phyloP scores from a whole-genome alignment of 2,329 filamentous ascomycete species.

The Fusarium sacchari region DNA sequence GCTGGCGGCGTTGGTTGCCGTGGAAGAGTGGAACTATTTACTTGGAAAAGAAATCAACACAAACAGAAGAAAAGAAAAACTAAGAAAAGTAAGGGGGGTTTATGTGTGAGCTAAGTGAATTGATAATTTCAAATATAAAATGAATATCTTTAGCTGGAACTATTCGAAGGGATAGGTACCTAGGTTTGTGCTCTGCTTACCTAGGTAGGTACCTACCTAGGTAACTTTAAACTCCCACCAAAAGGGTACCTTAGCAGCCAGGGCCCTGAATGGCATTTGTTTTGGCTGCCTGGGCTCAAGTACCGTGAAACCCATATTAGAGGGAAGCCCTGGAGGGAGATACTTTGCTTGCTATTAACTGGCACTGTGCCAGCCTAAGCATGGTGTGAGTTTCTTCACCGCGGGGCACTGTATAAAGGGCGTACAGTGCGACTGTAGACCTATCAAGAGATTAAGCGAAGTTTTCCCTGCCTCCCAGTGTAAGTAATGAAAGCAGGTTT shows the following conservation, averaged over 20 bases:
- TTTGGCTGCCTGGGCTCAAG: not conserved
- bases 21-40: constrained; percentile 45
- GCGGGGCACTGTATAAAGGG: constrained; percentile 23
- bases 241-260: not conserved
- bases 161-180: constrained; percentile 1
- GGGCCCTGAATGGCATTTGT: constrained; percentile 15
- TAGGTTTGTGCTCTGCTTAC: constrained; percentile 4
- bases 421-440: constrained; percentile 15
- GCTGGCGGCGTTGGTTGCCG: constrained; percentile 38
- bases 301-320: not conserved
- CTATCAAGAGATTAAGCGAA: constrained; percentile 17
- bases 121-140: constrained; percentile 19
- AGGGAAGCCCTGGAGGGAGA: not conserved
- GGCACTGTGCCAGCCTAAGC: constrained; percentile 12
- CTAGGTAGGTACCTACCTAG: not conserved
- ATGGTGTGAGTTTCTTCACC: constrained; percentile 31
- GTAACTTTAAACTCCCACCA: not conserved
- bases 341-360: not conserved
- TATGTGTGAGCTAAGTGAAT: constrained; percentile 23
- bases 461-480: constrained; percentile 8
- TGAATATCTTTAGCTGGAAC: not conserved
- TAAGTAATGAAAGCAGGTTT: not conserved
- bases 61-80: constrained; percentile 37
- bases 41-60: constrained; percentile 32
- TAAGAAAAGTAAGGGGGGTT: constrained; percentile 15